Percentiles rank a stretch among this genome's conserved stretches.
Evolutionary conservation across 768 basidiomycete species (phyloP).

Genomic region (Rhodotorula toruloides): DNA sequence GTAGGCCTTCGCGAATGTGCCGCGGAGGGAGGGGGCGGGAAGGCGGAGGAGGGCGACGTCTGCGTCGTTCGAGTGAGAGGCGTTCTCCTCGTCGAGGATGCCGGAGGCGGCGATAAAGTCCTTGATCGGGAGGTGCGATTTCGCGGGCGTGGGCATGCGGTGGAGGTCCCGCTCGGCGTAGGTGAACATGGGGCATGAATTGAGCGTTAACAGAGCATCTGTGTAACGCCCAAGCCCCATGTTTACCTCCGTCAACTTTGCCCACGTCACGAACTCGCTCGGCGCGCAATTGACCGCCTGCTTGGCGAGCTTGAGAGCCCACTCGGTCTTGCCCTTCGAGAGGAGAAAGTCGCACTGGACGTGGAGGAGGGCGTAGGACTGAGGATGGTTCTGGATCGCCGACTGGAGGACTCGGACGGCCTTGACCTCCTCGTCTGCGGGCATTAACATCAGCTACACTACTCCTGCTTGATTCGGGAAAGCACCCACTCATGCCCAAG

Average conservation of each 20-base stretch:
- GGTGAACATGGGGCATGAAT: slow-evolving; percentile 99
- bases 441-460: background rate
- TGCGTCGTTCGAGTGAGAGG: slow-evolving; percentile 79
- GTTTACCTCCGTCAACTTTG: slow-evolving; percentile 90
- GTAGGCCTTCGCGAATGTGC: slow-evolving; percentile 95
- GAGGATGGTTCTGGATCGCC: slow-evolving; percentile 77
- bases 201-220: slow-evolving; percentile 74
- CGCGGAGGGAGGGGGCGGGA: slow-evolving; percentile 86
- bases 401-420: slow-evolving; percentile 86
- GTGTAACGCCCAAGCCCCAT: slow-evolving; percentile 85
- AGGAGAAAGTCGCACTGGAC: slow-evolving; percentile 90
- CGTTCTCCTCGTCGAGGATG: slow-evolving; percentile 67
- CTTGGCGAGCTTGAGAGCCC: slow-evolving; percentile 84
- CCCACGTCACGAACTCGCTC: slow-evolving; percentile 98
- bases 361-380: slow-evolving; percentile 89
- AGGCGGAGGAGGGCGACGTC: slow-evolving; percentile 90
- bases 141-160: slow-evolving; percentile 69
- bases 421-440: slow-evolving; percentile 91
- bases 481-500: slow-evolving; percentile 86
- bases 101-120: slow-evolving; percentile 69
- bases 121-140: slow-evolving; percentile 79
- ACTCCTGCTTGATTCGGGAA: background rate
- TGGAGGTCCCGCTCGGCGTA: slow-evolving; percentile 95
- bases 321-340: slow-evolving; percentile 72
- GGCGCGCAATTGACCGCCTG: slow-evolving; percentile 98